A percentile compares a stretch with the other conserved stretches of the same genome.
These are phyloP conservation scores for Neonectria faginata DNA, from an alignment of 2,329 filamentous ascomycete species.

Conservation along the genomic window DNA sequence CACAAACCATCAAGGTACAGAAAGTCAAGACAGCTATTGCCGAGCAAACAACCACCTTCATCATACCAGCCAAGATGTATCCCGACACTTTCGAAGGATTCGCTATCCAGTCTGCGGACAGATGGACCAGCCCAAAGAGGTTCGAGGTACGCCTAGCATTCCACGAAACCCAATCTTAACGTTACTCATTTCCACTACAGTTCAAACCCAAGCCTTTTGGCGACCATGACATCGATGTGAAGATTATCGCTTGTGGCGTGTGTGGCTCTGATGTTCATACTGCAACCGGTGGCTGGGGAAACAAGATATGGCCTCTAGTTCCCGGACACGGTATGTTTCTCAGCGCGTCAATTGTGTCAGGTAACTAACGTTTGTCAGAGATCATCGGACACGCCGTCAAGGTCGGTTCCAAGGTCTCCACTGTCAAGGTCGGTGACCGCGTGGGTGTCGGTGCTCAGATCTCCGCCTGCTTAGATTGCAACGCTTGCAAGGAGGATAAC, in stretches of 20 bases:
- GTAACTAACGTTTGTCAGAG: conserved; percentile 45
- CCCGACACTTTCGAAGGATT: conserved; percentile 49
- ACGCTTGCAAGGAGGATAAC: conserved; percentile 44
- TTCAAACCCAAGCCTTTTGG: conserved; percentile 77
- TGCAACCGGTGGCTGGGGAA: conserved; percentile 66
- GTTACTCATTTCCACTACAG: conserved; percentile 48
- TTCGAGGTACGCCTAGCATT: conserved; percentile 17
- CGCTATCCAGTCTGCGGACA: conserved; percentile 27
- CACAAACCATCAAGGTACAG: not conserved
- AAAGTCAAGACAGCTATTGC: not conserved
- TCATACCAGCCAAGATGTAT: conserved; percentile 19
- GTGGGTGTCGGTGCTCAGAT: conserved; percentile 66
- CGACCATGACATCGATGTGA: conserved; percentile 77
- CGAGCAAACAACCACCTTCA: not conserved
- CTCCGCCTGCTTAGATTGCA: conserved; percentile 57
- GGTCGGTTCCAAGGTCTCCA: conserved; percentile 54
- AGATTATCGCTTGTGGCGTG: conserved; percentile 75
- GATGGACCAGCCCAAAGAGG: conserved; percentile 34
- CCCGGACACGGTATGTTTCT: conserved; percentile 60
- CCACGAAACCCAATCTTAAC: not conserved
- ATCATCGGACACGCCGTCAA: conserved; percentile 60
- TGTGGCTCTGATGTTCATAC: conserved; percentile 71
- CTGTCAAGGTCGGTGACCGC: conserved; percentile 64
- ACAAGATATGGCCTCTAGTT: conserved; percentile 58
- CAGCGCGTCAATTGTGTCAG: not conserved